Base-by-base conservation (phyloP, 2,329 filamentous ascomycete genomes). In the Neoscytalidium dimidiatum region DNA sequence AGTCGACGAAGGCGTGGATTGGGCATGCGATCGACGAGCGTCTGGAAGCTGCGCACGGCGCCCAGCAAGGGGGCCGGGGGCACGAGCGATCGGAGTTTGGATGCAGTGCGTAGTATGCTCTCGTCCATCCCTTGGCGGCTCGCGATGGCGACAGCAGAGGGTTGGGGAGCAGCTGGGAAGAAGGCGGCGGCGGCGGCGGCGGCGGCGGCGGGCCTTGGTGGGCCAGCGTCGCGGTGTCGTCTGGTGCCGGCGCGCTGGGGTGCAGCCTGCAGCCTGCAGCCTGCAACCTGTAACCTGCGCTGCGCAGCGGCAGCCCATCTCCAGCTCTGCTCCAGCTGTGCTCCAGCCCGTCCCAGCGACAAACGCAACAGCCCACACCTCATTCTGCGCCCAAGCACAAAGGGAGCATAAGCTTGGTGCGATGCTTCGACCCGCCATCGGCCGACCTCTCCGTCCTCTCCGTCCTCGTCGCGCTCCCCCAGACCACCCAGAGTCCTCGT, bases 21-120 rank as follows among this genome's bases (percentile, higher is more conserved):
- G 56, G 43, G 38, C 26, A n/a, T 7, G 26, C 17, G 38, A 46
- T 31, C 56, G 41, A 43, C 35, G 56, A 14, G 19, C 49, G 11
- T 19, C 23, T n/a, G 52, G 31, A 3, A n/a, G 31, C 13, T 5
- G 49, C 6, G 19, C 21, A 8, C 21, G 26, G 29, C 28, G 17
- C 17, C 7, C 56, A 46, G 56, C 56, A 60, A 60, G 56, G 56
- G 52, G 33, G 41, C 26, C 56, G 56, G 56, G 56, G 33, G 56
- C 56, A 46, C 56, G 56, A 60, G 56, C 26, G 56, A 28, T 41
- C 35, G 17, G 31, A n/a, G 38, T 29, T 4, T 26, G n/a, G n/a
- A n/a, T n/a, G n/a, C n/a, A n/a, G n/a, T n/a, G n/a, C n/a, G n/a
- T n/a, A n/a, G n/a, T n/a, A n/a, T 21, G 53, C 35, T 28, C 23